Percentiles rank a stretch among this genome's conserved stretches.
Evolutionary conservation across 169 alveolate genomes (phyloP).

Genomic region (Plasmodium blacklocki): DNA sequence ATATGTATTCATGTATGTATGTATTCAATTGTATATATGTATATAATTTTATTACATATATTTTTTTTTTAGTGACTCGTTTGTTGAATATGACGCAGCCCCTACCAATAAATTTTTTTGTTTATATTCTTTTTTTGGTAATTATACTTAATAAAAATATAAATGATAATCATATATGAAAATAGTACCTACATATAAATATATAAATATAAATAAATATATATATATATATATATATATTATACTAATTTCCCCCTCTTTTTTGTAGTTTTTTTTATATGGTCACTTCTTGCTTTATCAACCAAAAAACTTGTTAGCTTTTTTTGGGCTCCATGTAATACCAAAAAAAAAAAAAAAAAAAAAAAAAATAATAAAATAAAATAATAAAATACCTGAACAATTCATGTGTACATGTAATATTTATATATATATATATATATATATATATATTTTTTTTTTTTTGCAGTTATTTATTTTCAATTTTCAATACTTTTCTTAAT

Average conservation of each 20-base stretch:
- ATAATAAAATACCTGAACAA: neutral
- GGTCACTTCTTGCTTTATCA: constrained; percentile 25
- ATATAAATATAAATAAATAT: neutral
- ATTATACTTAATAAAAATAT: neutral
- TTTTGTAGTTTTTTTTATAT: constrained; percentile 21
- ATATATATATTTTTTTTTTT: neutral
- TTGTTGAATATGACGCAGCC: constrained; percentile 39
- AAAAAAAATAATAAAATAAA: neutral
- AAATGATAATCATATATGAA: neutral
- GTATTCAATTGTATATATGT: neutral
- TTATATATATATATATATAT: neutral
- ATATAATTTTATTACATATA: neutral
- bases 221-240: neutral
- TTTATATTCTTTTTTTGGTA: constrained; percentile 32
- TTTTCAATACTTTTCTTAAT: constrained; percentile 3
- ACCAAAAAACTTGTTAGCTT: constrained; percentile 9
- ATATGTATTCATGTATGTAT: neutral
- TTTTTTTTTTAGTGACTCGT: constrained; percentile 17
- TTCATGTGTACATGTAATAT: no score
- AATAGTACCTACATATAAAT: neutral
- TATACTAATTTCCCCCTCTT: neutral
- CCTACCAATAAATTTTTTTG: constrained; percentile 42
- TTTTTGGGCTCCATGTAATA: constrained; percentile 28
- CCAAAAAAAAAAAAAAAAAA: constrained; percentile 6
- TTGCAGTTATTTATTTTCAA: constrained; percentile 29